A percentile compares a stretch with the other conserved stretches of the same genome.
phyloP scores from a whole-genome alignment of 2,329 filamentous ascomycete genomes.

The Penicillium vulpinum region DNA sequence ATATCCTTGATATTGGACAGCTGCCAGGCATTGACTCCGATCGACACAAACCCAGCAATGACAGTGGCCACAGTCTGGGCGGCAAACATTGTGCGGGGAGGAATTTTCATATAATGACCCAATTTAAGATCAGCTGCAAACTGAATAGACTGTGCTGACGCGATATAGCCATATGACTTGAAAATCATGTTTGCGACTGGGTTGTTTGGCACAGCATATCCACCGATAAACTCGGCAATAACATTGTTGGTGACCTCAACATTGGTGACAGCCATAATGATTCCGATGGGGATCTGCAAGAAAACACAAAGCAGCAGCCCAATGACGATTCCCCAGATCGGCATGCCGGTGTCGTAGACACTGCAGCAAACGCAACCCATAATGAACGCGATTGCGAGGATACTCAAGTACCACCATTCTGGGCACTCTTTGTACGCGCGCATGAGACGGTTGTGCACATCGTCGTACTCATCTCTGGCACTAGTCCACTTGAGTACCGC shows the following conservation, averaged over 20 bases:
- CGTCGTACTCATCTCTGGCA: conserved; percentile 31
- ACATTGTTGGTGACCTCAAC: conserved; percentile 58
- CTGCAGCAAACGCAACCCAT: conserved; percentile 51
- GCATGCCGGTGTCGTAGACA: conserved; percentile 50
- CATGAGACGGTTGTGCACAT: conserved; percentile 55
- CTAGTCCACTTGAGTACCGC: conserved; percentile 44
- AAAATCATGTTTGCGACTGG: conserved; percentile 57
- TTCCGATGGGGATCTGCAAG: conserved; percentile 47
- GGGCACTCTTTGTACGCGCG: conserved; percentile 51
- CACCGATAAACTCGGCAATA: conserved; percentile 56
- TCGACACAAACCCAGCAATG: conserved; percentile 54
- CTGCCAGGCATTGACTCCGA: conserved; percentile 51
- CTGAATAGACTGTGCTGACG: conserved; percentile 53
- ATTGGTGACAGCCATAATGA: conserved; percentile 44
- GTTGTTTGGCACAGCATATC: conserved; percentile 53
- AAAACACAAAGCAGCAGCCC: conserved; percentile 52
- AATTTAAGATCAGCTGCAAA: conserved; percentile 42
- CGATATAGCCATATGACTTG: conserved; percentile 51
- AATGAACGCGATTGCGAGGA: conserved; percentile 49
- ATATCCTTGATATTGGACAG: conserved; percentile 51
- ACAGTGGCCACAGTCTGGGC: conserved; percentile 16
- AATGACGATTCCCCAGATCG: conserved; percentile 54
- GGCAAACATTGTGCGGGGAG: conserved; percentile 15
- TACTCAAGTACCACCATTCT: conserved; percentile 56
- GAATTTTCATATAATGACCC: conserved; percentile 21